Conservation (phyloP, 2,329 filamentous ascomycete genomes). For the Colletotrichum chrysophilum region DNA sequence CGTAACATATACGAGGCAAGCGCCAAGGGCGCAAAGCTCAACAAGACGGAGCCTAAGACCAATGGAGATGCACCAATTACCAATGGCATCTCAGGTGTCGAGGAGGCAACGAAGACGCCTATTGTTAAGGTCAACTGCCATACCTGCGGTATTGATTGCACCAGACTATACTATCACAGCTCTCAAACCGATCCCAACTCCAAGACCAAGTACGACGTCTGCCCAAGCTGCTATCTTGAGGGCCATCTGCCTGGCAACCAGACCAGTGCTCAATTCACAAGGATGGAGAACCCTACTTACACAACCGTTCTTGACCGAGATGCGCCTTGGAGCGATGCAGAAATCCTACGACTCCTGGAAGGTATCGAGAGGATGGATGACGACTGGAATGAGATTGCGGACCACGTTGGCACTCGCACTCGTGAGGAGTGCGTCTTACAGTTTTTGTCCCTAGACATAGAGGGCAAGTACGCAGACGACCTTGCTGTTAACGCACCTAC, state of each 20-base stretch:
- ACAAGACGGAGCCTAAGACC: slow-evolving; percentile 71
- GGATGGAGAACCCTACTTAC: slow-evolving; percentile 88
- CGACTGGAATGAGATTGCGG: slow-evolving; percentile 92
- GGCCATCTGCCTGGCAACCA: slow-evolving; percentile 82
- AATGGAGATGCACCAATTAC: slow-evolving; percentile 75
- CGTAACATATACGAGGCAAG: slow-evolving; percentile 95
- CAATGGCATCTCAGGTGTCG: slow-evolving; percentile 66
- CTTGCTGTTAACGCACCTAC: slow-evolving; percentile 53
- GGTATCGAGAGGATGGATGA: slow-evolving; percentile 93
- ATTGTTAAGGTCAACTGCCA: slow-evolving; percentile 81
- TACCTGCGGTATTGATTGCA: slow-evolving; percentile 91
- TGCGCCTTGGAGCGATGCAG: slow-evolving; percentile 88
- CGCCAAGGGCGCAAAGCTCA: slow-evolving; percentile 77
- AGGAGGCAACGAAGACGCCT: slow-evolving; percentile 69
- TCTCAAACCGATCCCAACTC: slow-evolving; percentile 61
- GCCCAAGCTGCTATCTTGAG: slow-evolving; percentile 88
- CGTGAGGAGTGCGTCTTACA: slow-evolving; percentile 96
- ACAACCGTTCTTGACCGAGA: slow-evolving; percentile 81
- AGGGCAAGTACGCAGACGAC: slow-evolving; percentile 94
- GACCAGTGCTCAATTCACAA: slow-evolving; percentile 80
- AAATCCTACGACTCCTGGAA: slow-evolving; percentile 88
- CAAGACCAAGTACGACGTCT: slow-evolving; percentile 84
- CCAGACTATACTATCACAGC: slow-evolving; percentile 65
- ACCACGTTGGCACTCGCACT: slow-evolving; percentile 89
- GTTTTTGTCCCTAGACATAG: slow-evolving; percentile 95